These are phyloP conservation scores for Fusarium floridanum DNA, from an alignment of 2,329 filamentous ascomycete species.

Conservation along the genomic window DNA sequence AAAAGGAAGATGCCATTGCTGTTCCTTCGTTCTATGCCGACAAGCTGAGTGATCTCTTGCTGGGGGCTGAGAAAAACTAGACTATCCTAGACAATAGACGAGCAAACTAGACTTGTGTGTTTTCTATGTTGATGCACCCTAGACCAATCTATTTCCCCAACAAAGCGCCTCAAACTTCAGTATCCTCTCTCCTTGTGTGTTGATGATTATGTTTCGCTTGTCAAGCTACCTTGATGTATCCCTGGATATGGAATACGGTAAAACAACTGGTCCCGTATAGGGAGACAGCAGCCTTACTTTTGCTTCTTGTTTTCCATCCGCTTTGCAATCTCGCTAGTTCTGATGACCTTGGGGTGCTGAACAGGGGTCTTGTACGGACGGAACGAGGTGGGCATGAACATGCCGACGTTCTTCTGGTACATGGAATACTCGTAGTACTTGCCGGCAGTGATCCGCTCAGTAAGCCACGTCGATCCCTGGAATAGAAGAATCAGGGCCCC, in stretches of 20 bases:
- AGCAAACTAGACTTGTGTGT: slow-evolving; percentile 16
- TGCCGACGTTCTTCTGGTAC: slow-evolving; percentile 86
- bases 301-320: slow-evolving; percentile 56
- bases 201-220: background rate
- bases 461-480: slow-evolving; percentile 89
- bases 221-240: background rate
- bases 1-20: slow-evolving; percentile 74
- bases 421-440: slow-evolving; percentile 92
- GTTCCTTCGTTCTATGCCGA: slow-evolving; percentile 89
- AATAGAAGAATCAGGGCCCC: slow-evolving; percentile 82
- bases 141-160: background rate
- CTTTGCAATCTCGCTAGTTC: slow-evolving; percentile 64
- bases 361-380: slow-evolving; percentile 57
- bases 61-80: slow-evolving; percentile 39
- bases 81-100: slow-evolving; percentile 38
- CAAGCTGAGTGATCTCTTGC: slow-evolving; percentile 79
- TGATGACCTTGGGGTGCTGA: slow-evolving; percentile 60
- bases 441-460: slow-evolving; percentile 80
- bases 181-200: background rate
- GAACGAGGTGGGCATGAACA: slow-evolving; percentile 77
- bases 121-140: background rate
- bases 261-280: background rate
- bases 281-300: slow-evolving; percentile 12
- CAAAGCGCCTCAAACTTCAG: background rate
- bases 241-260: background rate